A percentile compares a stretch with the other conserved stretches of the same genome.
Conservation (phyloP, 2,329 filamentous ascomycete species). For the Fusarium fujikuroi region DNA sequence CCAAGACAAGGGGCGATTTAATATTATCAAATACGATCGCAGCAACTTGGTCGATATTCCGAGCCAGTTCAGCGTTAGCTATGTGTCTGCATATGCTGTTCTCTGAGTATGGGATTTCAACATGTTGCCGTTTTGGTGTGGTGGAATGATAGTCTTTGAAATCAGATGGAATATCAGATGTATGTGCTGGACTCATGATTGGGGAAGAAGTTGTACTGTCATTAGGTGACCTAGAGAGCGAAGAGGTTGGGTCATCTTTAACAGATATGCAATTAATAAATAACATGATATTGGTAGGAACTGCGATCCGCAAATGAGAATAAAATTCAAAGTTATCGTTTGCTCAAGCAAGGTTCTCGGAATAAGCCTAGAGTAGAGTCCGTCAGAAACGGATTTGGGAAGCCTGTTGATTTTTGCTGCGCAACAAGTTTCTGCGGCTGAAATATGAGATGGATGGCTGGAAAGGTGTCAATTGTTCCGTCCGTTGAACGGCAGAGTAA, state of each 20-base stretch:
- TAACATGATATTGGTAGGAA: background rate
- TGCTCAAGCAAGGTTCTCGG: constrained; percentile 4
- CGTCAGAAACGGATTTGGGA: background rate
- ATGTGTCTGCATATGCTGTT: constrained; percentile 86
- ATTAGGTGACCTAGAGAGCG: background rate
- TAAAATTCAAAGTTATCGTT: background rate
- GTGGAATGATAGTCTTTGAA: background rate
- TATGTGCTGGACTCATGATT: background rate
- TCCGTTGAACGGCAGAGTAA: constrained; percentile 5
- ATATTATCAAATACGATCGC: constrained; percentile 86
- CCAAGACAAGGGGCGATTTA: constrained; percentile 67
- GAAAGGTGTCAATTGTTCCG: background rate
- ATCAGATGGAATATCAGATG: background rate
- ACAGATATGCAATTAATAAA: background rate
- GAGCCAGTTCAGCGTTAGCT: constrained; percentile 89
- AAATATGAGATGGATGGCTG: constrained; percentile 5
- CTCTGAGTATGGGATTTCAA: background rate
- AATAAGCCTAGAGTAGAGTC: background rate
- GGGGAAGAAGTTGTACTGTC: background rate
- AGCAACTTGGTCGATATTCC: constrained; percentile 80
- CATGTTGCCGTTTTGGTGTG: background rate
- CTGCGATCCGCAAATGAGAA: background rate
- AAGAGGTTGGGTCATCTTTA: background rate
- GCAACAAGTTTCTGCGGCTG: background rate
- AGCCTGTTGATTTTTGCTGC: constrained; percentile 5